These are phyloP conservation scores for Vitis hybrid DNA, from an alignment of 177 flowering plant species.

Conservation along the genomic window DNA sequence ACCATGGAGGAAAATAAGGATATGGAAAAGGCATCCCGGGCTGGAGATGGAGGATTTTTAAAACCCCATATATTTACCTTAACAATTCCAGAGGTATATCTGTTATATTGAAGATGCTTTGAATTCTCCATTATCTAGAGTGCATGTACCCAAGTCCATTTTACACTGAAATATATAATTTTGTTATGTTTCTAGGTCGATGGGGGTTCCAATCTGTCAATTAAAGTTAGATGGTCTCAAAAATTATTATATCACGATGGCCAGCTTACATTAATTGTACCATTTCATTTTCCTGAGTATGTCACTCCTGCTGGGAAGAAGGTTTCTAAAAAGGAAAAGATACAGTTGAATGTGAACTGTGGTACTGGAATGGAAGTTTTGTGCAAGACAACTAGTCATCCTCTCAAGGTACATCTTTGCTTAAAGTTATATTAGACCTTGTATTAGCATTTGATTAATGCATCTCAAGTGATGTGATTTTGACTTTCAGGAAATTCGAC, in stretches of 20 bases:
- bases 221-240: conserved; percentile 81
- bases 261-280: conserved; percentile 58
- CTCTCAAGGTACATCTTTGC: conserved; percentile 60
- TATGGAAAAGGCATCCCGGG: conserved; percentile 29
- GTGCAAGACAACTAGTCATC: conserved; percentile 69
- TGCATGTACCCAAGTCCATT: neutral
- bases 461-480: neutral
- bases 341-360: conserved; percentile 63
- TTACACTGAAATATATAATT: neutral
- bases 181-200: conserved; percentile 50
- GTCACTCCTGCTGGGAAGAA: conserved; percentile 65
- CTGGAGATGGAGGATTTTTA: conserved; percentile 58
- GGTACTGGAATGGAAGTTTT: conserved; percentile 56
- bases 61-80: conserved; percentile 67
- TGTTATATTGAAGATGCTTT: no score
- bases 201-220: conserved; percentile 77
- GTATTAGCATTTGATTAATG: neutral
- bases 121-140: neutral
- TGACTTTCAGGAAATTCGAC: conserved; percentile 51
- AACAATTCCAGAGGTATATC: conserved; percentile 64
- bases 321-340: conserved; percentile 55
- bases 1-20: conserved; percentile 33
- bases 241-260: conserved; percentile 50
- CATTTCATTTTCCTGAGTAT: conserved; percentile 78
- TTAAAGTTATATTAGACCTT: conserved; percentile 1